Percentiles rank a stretch among this genome's conserved stretches.
Evolutionary conservation across 805 yeast species (phyloP).

Genomic region (Komagataella ulmi): DNA sequence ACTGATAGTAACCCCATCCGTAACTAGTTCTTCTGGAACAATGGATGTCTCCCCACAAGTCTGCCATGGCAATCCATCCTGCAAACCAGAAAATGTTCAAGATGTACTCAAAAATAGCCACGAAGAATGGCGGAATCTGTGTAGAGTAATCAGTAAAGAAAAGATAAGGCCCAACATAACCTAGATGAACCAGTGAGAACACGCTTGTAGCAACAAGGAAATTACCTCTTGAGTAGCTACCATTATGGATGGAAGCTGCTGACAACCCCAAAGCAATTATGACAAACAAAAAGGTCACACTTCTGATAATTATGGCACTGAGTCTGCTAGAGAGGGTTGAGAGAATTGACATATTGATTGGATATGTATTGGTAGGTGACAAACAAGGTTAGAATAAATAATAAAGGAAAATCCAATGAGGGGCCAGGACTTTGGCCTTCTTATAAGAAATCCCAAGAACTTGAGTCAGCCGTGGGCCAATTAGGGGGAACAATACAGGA

Average conservation of each 20-base stretch:
- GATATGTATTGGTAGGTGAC: not conserved
- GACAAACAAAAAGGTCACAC: not conserved
- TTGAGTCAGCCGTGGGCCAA: not conserved
- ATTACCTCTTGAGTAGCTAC: not conserved
- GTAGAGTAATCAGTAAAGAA: not conserved
- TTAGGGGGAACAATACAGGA: not conserved
- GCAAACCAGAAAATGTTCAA: not conserved
- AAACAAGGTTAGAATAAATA: not conserved
- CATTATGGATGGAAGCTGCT: not conserved
- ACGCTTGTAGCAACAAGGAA: not conserved
- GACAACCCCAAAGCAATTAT: not conserved
- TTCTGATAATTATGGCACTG: not conserved
- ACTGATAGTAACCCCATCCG: not conserved
- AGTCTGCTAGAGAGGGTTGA: not conserved
- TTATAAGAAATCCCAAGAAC: not conserved
- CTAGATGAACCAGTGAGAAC: not conserved
- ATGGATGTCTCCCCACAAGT: not conserved
- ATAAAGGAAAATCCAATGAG: not conserved
- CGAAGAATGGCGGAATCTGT: not conserved
- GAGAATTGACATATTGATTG: not conserved
- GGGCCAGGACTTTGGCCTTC: not conserved
- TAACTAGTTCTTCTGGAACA: not conserved
- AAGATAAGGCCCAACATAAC: not conserved
- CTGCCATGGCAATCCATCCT: not conserved
- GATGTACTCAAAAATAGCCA: not conserved